phyloP scores from a whole-genome alignment of 441 rosid genomes.

The Pelargonium myrrhifolium region DNA sequence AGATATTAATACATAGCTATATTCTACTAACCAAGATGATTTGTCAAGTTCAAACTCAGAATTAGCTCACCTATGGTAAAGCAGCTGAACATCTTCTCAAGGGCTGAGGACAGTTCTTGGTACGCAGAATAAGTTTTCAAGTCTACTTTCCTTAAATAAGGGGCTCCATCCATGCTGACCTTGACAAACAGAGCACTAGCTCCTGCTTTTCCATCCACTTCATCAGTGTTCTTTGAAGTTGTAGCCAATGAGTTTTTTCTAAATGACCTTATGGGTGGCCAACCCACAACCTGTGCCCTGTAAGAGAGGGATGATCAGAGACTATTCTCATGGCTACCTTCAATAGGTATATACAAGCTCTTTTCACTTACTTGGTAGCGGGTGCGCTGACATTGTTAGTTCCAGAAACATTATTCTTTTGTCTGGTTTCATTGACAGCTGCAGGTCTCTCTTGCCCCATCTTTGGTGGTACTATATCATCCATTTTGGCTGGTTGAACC shows the following conservation, averaged over 20 bases:
- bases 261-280: slow-evolving; percentile 62
- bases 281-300: slow-evolving; percentile 78
- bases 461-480: slow-evolving; percentile 32
- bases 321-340: not conserved
- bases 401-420: slow-evolving; percentile 21
- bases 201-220: slow-evolving; percentile 50
- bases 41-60: slow-evolving; percentile 8
- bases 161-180: slow-evolving; percentile 76
- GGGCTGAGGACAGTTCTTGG: slow-evolving; percentile 51
- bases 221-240: slow-evolving; percentile 48
- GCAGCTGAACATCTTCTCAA: slow-evolving; percentile 67
- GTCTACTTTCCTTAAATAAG: slow-evolving; percentile 60
- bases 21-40: not conserved
- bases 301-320: slow-evolving; percentile 11
- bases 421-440: slow-evolving; percentile 25
- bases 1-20: not conserved
- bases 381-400: slow-evolving; percentile 29
- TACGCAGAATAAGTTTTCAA: slow-evolving; percentile 44
- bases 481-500: slow-evolving; percentile 37
- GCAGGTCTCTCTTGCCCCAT: slow-evolving; percentile 31
- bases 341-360: slow-evolving; percentile 4
- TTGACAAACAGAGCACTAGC: slow-evolving; percentile 44
- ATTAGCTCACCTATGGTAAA: slow-evolving; percentile 52
- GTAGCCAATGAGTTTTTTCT: slow-evolving; percentile 58
- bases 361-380: slow-evolving; percentile 31